These are phyloP conservation scores for Bryum argenteum DNA, from an alignment of 225 moss, liverwort and hornwort genomes.

Conservation along the genomic window DNA sequence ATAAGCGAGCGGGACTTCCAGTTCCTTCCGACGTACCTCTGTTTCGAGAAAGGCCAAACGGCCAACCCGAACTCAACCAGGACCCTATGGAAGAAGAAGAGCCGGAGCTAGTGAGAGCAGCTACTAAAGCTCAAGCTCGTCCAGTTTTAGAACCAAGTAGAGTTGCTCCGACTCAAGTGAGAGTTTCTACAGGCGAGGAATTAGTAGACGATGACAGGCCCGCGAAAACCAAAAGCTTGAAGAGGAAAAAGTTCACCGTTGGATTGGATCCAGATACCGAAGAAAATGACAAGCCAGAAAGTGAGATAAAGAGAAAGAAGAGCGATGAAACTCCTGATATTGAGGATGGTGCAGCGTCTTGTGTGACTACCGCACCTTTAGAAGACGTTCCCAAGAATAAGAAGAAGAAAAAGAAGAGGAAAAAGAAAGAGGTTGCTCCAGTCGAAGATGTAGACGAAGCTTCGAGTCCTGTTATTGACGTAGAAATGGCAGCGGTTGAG, in stretches of 20 bases:
- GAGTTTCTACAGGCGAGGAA: slow-evolving; percentile 2
- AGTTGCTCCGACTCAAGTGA: slow-evolving; percentile 10
- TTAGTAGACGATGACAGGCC: slow-evolving; percentile 25
- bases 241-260: slow-evolving; percentile 41
- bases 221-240: slow-evolving; percentile 25
- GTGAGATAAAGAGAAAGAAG: slow-evolving; percentile 37
- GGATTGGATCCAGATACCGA: slow-evolving; percentile 25
- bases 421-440: slow-evolving; percentile 24
- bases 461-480: slow-evolving; percentile 18
- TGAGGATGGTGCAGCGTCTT: slow-evolving; percentile 23
- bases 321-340: slow-evolving; percentile 2
- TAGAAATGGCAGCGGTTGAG: slow-evolving; percentile 22
- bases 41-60: slow-evolving; percentile 49
- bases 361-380: slow-evolving; percentile 11
- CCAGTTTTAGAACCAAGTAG: background rate
- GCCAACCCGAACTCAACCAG: slow-evolving; percentile 17
- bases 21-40: slow-evolving; percentile 55
- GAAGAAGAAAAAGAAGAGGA: slow-evolving; percentile 38
- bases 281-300: slow-evolving; percentile 28
- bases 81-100: slow-evolving; percentile 38
- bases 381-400: slow-evolving; percentile 25
- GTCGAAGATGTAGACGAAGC: slow-evolving; percentile 22
- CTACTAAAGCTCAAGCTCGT: background rate
- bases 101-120: slow-evolving; percentile 29
- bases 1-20: slow-evolving; percentile 60